Conservation (phyloP, 495 filamentous ascomycete genomes). For the Podospora pseudocomata region DNA sequence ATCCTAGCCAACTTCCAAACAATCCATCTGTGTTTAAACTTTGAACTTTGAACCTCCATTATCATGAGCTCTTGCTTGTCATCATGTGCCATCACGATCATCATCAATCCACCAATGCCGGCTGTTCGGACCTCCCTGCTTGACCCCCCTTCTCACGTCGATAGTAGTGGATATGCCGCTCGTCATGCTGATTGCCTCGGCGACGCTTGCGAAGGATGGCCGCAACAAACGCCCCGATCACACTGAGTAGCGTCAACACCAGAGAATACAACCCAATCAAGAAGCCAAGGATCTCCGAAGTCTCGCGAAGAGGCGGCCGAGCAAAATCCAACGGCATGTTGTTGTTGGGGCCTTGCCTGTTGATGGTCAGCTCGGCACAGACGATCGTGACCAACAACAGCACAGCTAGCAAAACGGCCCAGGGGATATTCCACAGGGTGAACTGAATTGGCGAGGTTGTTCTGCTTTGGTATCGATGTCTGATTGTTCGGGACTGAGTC, state of each 20-base stretch:
- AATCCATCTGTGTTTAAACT: too few relatives aligned
- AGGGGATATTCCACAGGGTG: conserved; percentile 29
- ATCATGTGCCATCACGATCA: not conserved
- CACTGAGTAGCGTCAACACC: conserved; percentile 26
- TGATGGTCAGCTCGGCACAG: conserved; percentile 27
- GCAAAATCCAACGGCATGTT: conserved; percentile 28
- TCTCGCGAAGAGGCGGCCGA: conserved; percentile 29
- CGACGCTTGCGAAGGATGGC: not conserved
- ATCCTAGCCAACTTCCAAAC: too few relatives aligned
- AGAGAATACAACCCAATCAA: conserved; percentile 29
- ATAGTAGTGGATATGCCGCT: not conserved
- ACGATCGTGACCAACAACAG: conserved; percentile 24
- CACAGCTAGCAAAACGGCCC: conserved; percentile 27
- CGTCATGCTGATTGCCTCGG: not conserved
- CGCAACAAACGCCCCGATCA: conserved; percentile 20
- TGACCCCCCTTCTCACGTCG: not conserved
- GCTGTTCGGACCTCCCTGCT: not conserved
- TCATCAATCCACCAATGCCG: conserved; percentile 1
- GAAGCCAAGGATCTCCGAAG: conserved; percentile 29
- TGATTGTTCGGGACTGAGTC: conserved; percentile 19
- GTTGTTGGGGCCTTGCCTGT: conserved; percentile 25
- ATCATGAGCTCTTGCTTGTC: not conserved
- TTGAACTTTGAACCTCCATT: too few relatives aligned
- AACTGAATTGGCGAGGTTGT: conserved; percentile 23
- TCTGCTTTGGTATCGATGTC: conserved; percentile 22